phyloP scores from a whole-genome alignment of 768 basidiomycete genomes.

The Cystofilobasidium capitatum region DNA sequence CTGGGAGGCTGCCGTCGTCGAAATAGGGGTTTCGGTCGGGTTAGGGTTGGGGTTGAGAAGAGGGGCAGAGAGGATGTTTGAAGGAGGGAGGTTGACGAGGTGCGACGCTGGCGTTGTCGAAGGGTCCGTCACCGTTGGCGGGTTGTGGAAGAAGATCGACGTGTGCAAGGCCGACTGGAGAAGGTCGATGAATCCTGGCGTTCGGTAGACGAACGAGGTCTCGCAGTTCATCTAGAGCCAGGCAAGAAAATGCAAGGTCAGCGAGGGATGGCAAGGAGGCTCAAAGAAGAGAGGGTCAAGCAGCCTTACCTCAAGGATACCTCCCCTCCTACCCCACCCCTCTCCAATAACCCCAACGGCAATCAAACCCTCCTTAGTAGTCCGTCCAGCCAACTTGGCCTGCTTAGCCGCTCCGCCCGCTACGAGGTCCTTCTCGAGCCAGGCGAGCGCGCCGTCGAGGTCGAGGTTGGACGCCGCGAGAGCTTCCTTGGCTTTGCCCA shows the following conservation, averaged over 20 bases:
- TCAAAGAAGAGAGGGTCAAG: conserved; percentile 53
- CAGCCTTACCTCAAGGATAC: conserved; percentile 42
- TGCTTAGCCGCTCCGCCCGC: conserved; percentile 66
- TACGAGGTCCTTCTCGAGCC: conserved; percentile 67
- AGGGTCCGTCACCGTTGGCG: conserved; percentile 32
- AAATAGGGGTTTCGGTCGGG: neutral
- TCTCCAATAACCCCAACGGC: conserved; percentile 63
- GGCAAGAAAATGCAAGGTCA: neutral
- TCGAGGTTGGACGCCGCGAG: conserved; percentile 65
- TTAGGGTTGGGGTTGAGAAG: conserved; percentile 16
- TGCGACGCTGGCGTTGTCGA: neutral
- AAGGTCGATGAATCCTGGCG: conserved; percentile 20
- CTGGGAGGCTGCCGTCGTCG: conserved; percentile 13
- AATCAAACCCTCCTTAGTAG: conserved; percentile 68
- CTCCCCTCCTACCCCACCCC: conserved; percentile 45
- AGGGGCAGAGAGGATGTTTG: conserved; percentile 28
- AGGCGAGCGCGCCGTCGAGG: conserved; percentile 60
- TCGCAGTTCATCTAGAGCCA: conserved; percentile 47
- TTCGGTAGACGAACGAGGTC: conserved; percentile 25
- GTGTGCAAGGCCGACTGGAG: conserved; percentile 22
- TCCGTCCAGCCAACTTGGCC: conserved; percentile 68
- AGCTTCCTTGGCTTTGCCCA: conserved; percentile 80
- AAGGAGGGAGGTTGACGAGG: conserved; percentile 18
- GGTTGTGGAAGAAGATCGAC: conserved; percentile 36
- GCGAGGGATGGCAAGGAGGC: neutral